Conservation (phyloP, 2,329 filamentous ascomycete species). For the Camptophora hylomeconis region DNA sequence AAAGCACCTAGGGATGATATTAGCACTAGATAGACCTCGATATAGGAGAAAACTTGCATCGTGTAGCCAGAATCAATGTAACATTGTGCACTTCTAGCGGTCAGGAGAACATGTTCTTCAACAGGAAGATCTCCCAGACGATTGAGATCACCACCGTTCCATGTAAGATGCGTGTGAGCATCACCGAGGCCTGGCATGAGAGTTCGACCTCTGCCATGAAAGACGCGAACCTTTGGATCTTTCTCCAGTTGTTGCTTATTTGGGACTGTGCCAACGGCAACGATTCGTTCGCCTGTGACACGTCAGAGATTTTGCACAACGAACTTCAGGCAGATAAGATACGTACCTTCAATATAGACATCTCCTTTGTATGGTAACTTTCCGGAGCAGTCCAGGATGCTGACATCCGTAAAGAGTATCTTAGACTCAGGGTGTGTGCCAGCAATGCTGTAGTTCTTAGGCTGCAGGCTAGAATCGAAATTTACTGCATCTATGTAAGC, state of each 20-base stretch:
- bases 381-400: conserved; percentile 29
- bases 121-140: conserved; percentile 29
- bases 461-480: conserved; percentile 22
- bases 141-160: conserved; percentile 33
- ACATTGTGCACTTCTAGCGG: conserved; percentile 29
- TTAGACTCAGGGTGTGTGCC: conserved; percentile 23
- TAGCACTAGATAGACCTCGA: background rate
- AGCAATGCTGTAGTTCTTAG: conserved; percentile 23
- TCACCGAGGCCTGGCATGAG: conserved; percentile 39
- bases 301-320: too few relatives aligned
- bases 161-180: conserved; percentile 36
- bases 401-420: conserved; percentile 27
- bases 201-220: conserved; percentile 30
- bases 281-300: conserved; percentile 24
- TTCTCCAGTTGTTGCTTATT: conserved; percentile 18
- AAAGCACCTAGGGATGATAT: conserved; percentile 23
- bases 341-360: conserved; percentile 26
- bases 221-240: conserved; percentile 23
- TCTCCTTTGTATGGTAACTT: conserved; percentile 26
- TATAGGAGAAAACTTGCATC: conserved; percentile 21
- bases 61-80: conserved; percentile 39
- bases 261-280: conserved; percentile 23
- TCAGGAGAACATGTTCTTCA: conserved; percentile 36
- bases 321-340: background rate
- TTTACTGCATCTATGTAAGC: conserved; percentile 19